A percentile compares a stretch with the other conserved stretches of the same genome.
These are phyloP conservation scores for Eremothecium sinecaudum DNA, from an alignment of 1,139 yeast species.

Conservation along the genomic window DNA sequence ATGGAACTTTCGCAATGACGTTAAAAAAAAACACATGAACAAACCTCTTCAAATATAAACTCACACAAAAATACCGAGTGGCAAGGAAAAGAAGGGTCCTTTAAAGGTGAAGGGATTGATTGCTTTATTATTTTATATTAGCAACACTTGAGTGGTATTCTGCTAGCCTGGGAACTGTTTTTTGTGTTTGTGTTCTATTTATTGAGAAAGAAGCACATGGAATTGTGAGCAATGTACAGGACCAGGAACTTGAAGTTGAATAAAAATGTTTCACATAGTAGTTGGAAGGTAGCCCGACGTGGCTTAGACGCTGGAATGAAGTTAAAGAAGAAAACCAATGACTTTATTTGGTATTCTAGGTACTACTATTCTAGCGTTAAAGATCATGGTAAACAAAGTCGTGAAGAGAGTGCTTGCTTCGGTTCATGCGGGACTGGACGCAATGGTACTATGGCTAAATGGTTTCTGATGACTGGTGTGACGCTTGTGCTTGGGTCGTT, in stretches of 20 bases:
- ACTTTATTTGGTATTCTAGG: slow-evolving; percentile 4
- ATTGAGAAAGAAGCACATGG: slow-evolving; percentile 1
- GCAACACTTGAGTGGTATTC: no score
- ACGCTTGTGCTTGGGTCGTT: slow-evolving; percentile 25
- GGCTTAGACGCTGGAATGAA: slow-evolving; percentile 4
- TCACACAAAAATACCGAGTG: no score
- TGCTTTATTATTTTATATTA: no score
- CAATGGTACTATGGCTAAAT: not conserved
- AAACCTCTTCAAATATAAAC: no score
- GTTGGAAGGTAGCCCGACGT: slow-evolving; percentile 4
- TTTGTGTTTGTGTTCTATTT: no score
- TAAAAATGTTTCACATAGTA: slow-evolving; percentile 1
- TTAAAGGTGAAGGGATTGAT: no score
- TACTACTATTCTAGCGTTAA: slow-evolving; percentile 3
- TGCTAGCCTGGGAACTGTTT: no score
- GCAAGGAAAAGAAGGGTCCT: no score
- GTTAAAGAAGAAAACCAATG: slow-evolving; percentile 3
- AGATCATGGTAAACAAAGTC: slow-evolving; percentile 3
- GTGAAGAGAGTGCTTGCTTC: not conserved
- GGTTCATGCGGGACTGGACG: slow-evolving; percentile 3
- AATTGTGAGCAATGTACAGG: slow-evolving; percentile 1
- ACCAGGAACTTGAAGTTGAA: slow-evolving; percentile 3
- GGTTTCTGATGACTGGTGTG: slow-evolving; percentile 21
- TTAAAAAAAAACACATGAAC: not conserved
- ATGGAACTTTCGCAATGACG: no score